Percentiles rank a stretch among this genome's conserved stretches.
Conservation (phyloP, 345 rosid species). For the Geranium brycei region DNA sequence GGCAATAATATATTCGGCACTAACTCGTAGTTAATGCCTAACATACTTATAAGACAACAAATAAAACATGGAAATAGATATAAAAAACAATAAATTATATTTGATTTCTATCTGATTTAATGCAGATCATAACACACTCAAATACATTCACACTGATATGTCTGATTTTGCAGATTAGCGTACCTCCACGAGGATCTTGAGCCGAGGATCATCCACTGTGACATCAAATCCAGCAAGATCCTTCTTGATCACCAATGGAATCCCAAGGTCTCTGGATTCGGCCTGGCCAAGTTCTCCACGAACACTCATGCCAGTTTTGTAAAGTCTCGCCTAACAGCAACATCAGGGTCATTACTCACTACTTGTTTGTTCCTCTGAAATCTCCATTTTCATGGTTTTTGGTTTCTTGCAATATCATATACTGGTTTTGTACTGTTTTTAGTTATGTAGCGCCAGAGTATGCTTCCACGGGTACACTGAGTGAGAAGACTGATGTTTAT, state of each 20-base stretch:
- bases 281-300: slow-evolving; percentile 20
- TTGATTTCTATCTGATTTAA: too few species aligned
- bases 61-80: too few species aligned
- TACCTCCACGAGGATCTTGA: slow-evolving; percentile 67
- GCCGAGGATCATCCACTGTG: slow-evolving; percentile 43
- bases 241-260: slow-evolving; percentile 66
- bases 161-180: slow-evolving; percentile 37
- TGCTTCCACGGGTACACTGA: slow-evolving; percentile 13
- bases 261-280: slow-evolving; percentile 53
- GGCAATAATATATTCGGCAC: too few species aligned
- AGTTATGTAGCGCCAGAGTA: slow-evolving; percentile 25
- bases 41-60: too few species aligned
- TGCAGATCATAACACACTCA: too few species aligned
- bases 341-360: slow-evolving; percentile 1
- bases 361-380: neutral
- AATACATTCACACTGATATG: neutral
- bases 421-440: slow-evolving; percentile 4
- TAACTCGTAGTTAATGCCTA: too few species aligned
- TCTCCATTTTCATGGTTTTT: neutral
- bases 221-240: slow-evolving; percentile 51
- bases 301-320: too few species aligned
- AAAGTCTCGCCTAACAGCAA: neutral
- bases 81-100: too few species aligned
- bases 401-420: neutral
- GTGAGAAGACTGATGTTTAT: slow-evolving; percentile 41